Evolutionary conservation across 2,329 filamentous ascomycete genomes (phyloP).

Genomic region (Claviceps cyperi): DNA sequence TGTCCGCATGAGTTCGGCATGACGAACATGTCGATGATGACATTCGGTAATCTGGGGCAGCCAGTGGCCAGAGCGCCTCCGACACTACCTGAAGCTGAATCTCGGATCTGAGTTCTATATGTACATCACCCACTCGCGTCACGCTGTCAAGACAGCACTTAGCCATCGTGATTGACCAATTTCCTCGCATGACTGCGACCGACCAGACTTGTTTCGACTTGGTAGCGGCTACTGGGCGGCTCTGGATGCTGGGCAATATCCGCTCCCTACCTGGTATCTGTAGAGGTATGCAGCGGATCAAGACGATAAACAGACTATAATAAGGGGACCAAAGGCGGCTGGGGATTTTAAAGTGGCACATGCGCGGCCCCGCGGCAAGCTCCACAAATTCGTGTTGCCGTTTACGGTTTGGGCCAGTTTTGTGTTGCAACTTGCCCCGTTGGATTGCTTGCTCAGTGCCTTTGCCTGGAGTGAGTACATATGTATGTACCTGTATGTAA

Average conservation of each 20-base stretch:
- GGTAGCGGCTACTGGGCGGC: background rate
- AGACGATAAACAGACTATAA: background rate
- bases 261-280: background rate
- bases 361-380: slow-evolving; percentile 8
- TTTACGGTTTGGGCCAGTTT: slow-evolving; percentile 8
- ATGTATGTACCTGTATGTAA: too few relatives aligned
- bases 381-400: slow-evolving; percentile 2
- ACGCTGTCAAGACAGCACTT: too few relatives aligned
- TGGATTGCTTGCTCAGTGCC: slow-evolving; percentile 12
- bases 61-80: too few relatives aligned
- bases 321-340: background rate
- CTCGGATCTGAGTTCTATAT: too few relatives aligned
- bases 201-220: background rate
- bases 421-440: slow-evolving; percentile 13
- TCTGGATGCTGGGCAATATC: background rate
- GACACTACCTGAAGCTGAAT: too few relatives aligned
- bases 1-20: background rate
- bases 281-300: background rate
- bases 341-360: slow-evolving; percentile 5
- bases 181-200: background rate
- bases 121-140: too few relatives aligned
- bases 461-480: too few relatives aligned
- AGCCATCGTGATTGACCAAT: background rate
- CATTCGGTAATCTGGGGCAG: too few relatives aligned
- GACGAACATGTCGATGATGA: background rate